A percentile compares a stretch with the other conserved stretches of the same genome.
phyloP scores from a whole-genome alignment of 176 grass and related monocot species.

The Musa acuminata region DNA sequence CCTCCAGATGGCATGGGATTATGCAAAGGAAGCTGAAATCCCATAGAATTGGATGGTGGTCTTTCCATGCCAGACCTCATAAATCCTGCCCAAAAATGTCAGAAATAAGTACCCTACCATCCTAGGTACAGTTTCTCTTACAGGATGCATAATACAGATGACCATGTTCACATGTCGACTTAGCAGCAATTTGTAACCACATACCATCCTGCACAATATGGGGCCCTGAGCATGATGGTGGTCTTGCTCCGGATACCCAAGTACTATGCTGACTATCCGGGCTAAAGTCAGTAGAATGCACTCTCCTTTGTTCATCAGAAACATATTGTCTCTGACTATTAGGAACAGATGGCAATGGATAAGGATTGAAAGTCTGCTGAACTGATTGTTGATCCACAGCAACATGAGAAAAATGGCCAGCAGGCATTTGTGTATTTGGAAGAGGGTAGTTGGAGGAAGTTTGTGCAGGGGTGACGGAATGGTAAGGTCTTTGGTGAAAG shows the following conservation, averaged over 20 bases:
- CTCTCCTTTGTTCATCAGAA: slow-evolving; percentile 59
- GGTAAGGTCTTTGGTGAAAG: slow-evolving; percentile 59
- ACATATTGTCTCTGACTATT: slow-evolving; percentile 47
- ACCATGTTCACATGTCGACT: slow-evolving; percentile 15
- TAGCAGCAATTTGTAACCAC: slow-evolving; percentile 11
- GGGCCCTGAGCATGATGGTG: slow-evolving; percentile 12
- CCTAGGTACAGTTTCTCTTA: slow-evolving; percentile 1
- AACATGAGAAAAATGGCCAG: slow-evolving; percentile 34
- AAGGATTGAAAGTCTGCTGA: slow-evolving; percentile 42
- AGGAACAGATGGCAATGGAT: slow-evolving; percentile 48
- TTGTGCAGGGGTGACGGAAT: slow-evolving; percentile 48
- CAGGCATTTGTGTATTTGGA: slow-evolving; percentile 14
- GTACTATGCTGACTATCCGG: slow-evolving; percentile 56
- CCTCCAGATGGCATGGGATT: slow-evolving; percentile 56
- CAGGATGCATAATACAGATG: neutral
- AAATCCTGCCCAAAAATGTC: slow-evolving; percentile 44
- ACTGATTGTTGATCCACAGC: slow-evolving; percentile 48
- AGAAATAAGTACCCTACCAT: slow-evolving; percentile 14
- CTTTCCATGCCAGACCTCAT: slow-evolving; percentile 66
- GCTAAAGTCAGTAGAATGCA: slow-evolving; percentile 49
- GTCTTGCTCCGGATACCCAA: slow-evolving; percentile 49
- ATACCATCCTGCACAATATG: slow-evolving; percentile 16
- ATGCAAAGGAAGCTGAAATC: slow-evolving; percentile 51
- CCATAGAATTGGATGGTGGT: slow-evolving; percentile 46
- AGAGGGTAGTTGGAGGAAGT: slow-evolving; percentile 32